phyloP scores from a whole-genome alignment of 2,329 filamentous ascomycete genomes.

The Atkinsonella hypoxylon region DNA sequence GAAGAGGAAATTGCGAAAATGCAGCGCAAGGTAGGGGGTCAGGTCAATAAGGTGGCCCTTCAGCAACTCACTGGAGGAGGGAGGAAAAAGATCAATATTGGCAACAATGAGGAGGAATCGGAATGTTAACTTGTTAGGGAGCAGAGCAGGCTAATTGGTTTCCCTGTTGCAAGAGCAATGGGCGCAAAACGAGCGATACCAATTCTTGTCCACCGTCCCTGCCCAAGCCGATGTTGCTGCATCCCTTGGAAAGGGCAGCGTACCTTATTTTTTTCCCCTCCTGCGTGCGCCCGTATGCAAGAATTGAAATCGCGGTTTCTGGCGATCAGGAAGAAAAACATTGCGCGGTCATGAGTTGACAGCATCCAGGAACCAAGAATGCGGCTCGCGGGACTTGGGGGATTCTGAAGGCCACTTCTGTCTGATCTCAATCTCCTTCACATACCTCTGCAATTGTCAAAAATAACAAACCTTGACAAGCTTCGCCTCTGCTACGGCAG shows the following conservation, averaged over 20 bases:
- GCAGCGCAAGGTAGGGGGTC: slow-evolving; percentile 86
- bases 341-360: slow-evolving; percentile 7
- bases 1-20: slow-evolving; percentile 96
- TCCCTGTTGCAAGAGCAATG: slow-evolving; percentile 1
- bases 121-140: slow-evolving; percentile 17
- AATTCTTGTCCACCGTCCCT: slow-evolving; percentile 5
- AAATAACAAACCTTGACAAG: not conserved
- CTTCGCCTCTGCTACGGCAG: slow-evolving; percentile 3
- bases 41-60: slow-evolving; percentile 81
- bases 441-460: slow-evolving; percentile 22
- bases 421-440: slow-evolving; percentile 28
- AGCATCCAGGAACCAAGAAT: slow-evolving; percentile 17
- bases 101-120: slow-evolving; percentile 52
- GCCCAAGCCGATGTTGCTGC: not conserved
- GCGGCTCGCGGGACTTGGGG: slow-evolving; percentile 13
- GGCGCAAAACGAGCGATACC: not conserved
- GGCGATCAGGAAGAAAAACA: slow-evolving; percentile 4
- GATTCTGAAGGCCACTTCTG: slow-evolving; percentile 16
- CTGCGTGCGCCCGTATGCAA: not conserved
- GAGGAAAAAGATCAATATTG: slow-evolving; percentile 82
- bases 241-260: slow-evolving; percentile 11
- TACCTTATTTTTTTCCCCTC: not conserved
- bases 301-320: not conserved
- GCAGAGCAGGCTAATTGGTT: slow-evolving; percentile 11
- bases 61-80: slow-evolving; percentile 77